Percentiles rank a stretch among this genome's conserved stretches.
Evolutionary conservation across 352 stramenopile genomes (phyloP).

Genomic region (Globisporangium nodosum): DNA sequence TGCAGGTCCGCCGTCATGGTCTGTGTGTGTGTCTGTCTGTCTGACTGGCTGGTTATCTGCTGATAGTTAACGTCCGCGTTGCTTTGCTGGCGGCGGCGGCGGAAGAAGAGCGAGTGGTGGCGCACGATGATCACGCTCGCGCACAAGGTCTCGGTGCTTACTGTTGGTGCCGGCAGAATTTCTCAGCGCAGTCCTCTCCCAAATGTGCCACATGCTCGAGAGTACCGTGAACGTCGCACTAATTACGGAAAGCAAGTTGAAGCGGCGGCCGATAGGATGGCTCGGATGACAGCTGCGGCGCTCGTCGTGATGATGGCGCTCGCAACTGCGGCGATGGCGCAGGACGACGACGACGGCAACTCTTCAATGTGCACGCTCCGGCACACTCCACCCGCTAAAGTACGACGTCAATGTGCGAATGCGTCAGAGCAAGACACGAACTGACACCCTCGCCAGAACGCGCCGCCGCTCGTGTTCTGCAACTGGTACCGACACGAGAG

Average conservation of each 20-base stretch:
- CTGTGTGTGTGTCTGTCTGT: not conserved
- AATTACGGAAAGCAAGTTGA: not conserved
- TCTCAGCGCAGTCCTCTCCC: not conserved
- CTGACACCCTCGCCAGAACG: slow-evolving; percentile 24
- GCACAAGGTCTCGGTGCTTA: too few species aligned
- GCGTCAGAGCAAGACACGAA: not conserved
- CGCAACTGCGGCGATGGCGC: not conserved
- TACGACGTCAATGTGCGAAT: not conserved
- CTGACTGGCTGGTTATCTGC: not conserved
- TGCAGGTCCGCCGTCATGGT: slow-evolving; percentile 31
- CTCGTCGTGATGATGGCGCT: not conserved
- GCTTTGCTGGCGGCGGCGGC: too few species aligned
- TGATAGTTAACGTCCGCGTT: too few species aligned
- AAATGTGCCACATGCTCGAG: too few species aligned
- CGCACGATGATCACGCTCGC: not conserved
- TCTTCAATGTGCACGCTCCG: not conserved
- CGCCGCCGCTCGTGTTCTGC: slow-evolving; percentile 62
- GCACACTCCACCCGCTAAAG: not conserved
- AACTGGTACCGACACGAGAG: slow-evolving; percentile 60
- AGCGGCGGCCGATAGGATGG: not conserved
- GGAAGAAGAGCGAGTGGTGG: not conserved
- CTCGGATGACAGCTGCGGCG: too few species aligned
- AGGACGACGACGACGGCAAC: not conserved
- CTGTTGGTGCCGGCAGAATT: not conserved
- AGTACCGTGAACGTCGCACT: too few species aligned